Evolutionary conservation across 2,329 filamentous ascomycete genomes (phyloP).

Genomic region (Venturiaceae sp.): DNA sequence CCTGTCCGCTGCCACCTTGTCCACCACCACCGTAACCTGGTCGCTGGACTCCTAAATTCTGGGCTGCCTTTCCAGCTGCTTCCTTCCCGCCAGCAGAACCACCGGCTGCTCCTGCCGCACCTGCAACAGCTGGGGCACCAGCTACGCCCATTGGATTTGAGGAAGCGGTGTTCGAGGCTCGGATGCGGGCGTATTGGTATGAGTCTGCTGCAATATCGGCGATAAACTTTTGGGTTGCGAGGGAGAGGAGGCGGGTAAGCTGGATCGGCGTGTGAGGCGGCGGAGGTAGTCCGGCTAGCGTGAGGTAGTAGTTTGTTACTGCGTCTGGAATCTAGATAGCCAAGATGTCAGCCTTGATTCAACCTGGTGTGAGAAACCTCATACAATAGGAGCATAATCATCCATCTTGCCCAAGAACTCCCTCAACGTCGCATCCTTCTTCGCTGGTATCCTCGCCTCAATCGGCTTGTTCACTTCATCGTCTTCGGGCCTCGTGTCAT

Average conservation of each 20-base stretch:
- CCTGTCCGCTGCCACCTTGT: constrained; percentile 79
- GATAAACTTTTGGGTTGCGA: constrained; percentile 98
- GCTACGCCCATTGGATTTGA: constrained; percentile 89
- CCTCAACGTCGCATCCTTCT: constrained; percentile 85
- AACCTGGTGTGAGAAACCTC: constrained; percentile 19
- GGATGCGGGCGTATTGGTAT: constrained; percentile 94
- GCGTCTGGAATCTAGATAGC: constrained; percentile 80
- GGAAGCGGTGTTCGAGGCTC: constrained; percentile 79
- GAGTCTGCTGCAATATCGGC: constrained; percentile 95
- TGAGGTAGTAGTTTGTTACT: constrained; percentile 96
- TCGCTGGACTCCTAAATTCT: constrained; percentile 37
- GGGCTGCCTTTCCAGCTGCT: constrained; percentile 34
- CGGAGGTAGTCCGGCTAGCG: constrained; percentile 85
- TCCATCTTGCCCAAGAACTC: constrained; percentile 97
- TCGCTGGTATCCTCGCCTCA: constrained; percentile 60
- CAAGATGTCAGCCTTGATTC: background rate
- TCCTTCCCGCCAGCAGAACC: constrained; percentile 40
- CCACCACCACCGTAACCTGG: constrained; percentile 69
- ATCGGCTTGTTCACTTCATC: background rate
- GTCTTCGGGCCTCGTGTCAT: constrained; percentile 20
- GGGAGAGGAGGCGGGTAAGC: constrained; percentile 83
- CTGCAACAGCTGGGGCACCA: constrained; percentile 61
- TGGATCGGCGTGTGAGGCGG: constrained; percentile 84
- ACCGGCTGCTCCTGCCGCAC: constrained; percentile 43
- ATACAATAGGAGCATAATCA: constrained; percentile 91